Base-by-base conservation (phyloP, 1,284 basidiomycete species). In the Coniferiporia weirii region DNA sequence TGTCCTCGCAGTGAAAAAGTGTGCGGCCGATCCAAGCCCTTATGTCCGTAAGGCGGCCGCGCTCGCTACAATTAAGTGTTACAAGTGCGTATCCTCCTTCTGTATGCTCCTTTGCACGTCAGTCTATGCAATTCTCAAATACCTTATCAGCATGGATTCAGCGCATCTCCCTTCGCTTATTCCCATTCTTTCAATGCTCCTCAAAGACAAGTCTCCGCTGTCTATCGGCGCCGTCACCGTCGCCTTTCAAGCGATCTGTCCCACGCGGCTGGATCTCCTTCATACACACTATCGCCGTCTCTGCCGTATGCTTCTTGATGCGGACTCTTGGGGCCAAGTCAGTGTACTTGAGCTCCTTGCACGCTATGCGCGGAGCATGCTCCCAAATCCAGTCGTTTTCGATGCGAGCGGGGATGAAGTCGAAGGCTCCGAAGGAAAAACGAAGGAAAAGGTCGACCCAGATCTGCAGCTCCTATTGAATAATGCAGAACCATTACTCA, bases 271-370 rank as follows among this genome's bases (percentile, higher is more conserved):
- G 34, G 91, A 96, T 67, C 82, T 98, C 5, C 73, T 99, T 0
- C 97, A 99, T 69, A 81, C 82, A 22, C 91, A 96, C 68, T 99
- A 91, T 68, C 81, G 95, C 32, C 84, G 90, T 48, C 78, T 96
- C 50, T 98, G 94, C 69, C 81, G 83, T 49, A 80, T 91, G 13
- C 76, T 99, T 1, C 80, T 92, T 35, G 95, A 99, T 66, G 88
- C 91, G 15, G 96, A 99, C 68, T 95, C 97, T 70, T 99, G 96
- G 96, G 93, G 93, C 0, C 97, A 98, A 71, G 81, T 91, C 4
- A 83, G 88, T 47, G 74, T 95, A 7, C 76, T 97, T 56, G 82
- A 89, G 43, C 79, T 98, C 8, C 79, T 99, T 43, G 74, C 87
- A 50, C 79, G 89, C 61, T 99, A 99, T 70, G 89, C 86, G 0